Percentiles rank a stretch among this genome's conserved stretches.
Evolutionary conservation across 257 asterid genomes (phyloP).

Genomic region (Osmanthus fragrans): DNA sequence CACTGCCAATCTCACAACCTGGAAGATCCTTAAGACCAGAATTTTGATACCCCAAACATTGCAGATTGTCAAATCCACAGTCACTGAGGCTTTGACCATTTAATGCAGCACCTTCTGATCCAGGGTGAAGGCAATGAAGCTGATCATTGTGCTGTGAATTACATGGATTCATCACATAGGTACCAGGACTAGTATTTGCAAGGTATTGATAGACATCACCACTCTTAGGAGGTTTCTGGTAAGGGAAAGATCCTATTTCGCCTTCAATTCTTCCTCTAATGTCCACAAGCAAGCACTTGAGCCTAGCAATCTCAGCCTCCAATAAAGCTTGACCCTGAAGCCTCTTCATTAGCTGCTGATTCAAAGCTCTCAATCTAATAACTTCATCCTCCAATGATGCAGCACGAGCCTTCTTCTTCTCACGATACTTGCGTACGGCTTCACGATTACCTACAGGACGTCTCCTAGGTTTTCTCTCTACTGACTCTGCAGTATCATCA

Average conservation of each 20-base stretch:
- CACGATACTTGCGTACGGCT: slow-evolving; percentile 95
- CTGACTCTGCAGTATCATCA: slow-evolving; percentile 88
- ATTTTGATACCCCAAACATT: slow-evolving; percentile 54
- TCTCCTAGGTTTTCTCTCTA: slow-evolving; percentile 63
- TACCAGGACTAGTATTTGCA: slow-evolving; percentile 46
- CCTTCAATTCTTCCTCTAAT: slow-evolving; percentile 97
- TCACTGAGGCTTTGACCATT: slow-evolving; percentile 51
- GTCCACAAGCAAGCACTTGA: slow-evolving; percentile 93
- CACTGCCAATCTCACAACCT: slow-evolving; percentile 49
- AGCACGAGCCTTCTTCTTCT: slow-evolving; percentile 86
- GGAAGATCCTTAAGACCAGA: slow-evolving; percentile 43
- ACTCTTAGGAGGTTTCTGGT: slow-evolving; percentile 58
- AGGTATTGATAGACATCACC: neutral
- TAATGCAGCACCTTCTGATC: slow-evolving; percentile 52
- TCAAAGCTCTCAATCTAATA: slow-evolving; percentile 65
- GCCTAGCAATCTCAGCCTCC: slow-evolving; percentile 93
- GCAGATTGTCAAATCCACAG: slow-evolving; percentile 64
- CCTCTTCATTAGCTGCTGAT: slow-evolving; percentile 87
- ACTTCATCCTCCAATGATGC: slow-evolving; percentile 94
- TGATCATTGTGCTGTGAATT: slow-evolving; percentile 70
- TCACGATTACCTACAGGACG: slow-evolving; percentile 86
- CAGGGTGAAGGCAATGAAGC: slow-evolving; percentile 80
- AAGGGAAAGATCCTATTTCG: slow-evolving; percentile 93
- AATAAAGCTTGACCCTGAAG: slow-evolving; percentile 78
- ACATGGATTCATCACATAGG: slow-evolving; percentile 80